Percentiles rank a stretch among this genome's conserved stretches.
Evolutionary conservation across 768 basidiomycete genomes (phyloP).

Genomic region (Kwoniella europaea): DNA sequence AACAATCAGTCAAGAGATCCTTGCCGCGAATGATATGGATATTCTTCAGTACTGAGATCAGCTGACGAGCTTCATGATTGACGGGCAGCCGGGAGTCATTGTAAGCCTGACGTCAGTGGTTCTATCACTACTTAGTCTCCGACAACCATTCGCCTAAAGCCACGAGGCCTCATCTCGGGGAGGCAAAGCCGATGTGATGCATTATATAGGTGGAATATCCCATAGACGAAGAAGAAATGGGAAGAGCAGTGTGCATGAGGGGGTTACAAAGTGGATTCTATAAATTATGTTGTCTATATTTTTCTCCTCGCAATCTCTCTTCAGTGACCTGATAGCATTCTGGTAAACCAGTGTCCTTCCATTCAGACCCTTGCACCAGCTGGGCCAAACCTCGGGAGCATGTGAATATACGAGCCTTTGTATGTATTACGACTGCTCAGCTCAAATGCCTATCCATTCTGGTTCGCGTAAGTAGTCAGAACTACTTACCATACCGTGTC

Average conservation of each 20-base stretch:
- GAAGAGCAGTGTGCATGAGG: not conserved
- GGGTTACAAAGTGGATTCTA: not conserved
- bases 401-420: conserved; percentile 45
- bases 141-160: too few relatives aligned
- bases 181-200: too few relatives aligned
- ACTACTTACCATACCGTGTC: conserved; percentile 29
- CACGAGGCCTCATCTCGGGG: too few relatives aligned
- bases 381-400: conserved; percentile 41
- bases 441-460: not conserved
- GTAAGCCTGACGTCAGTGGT: too few relatives aligned
- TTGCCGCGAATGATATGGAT: too few relatives aligned
- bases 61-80: too few relatives aligned
- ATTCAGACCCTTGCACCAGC: conserved; percentile 31
- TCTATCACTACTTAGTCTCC: too few relatives aligned
- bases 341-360: conserved; percentile 35
- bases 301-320: conserved; percentile 28
- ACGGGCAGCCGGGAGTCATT: too few relatives aligned
- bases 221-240: not conserved
- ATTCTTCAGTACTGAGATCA: too few relatives aligned
- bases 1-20: too few relatives aligned
- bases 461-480: not conserved
- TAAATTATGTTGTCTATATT: conserved; percentile 4
- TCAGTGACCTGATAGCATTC: conserved; percentile 34
- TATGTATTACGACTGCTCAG: not conserved
- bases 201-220: not conserved